A percentile compares a stretch with the other conserved stretches of the same genome.
Conservation (phyloP, 23 red algal genomes). For the Gracilaria gracilis region DNA sequence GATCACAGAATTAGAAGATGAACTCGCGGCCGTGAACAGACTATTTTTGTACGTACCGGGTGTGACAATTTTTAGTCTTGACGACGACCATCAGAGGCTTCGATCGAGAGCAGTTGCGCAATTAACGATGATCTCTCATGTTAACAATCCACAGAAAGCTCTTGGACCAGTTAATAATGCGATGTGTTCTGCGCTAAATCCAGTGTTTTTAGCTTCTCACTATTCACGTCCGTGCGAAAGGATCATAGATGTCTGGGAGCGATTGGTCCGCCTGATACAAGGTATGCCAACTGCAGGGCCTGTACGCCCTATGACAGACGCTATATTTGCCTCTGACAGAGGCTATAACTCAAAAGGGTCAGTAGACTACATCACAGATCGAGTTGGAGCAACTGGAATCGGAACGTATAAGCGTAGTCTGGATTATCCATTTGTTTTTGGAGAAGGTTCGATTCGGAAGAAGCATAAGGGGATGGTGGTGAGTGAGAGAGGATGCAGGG, state of each 20-base stretch:
- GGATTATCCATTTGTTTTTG: conserved; percentile 20
- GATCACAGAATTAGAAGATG: conserved; percentile 14
- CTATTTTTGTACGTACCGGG: neutral
- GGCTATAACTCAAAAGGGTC: conserved; percentile 27
- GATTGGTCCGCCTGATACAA: neutral
- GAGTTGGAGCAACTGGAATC: neutral
- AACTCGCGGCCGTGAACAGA: conserved; percentile 6
- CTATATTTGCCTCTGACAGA: neutral
- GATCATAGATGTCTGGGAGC: neutral
- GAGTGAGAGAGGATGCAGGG: neutral
- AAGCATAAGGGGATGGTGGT: neutral
- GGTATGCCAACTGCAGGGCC: conserved; percentile 18
- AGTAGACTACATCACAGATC: neutral
- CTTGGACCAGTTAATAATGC: neutral
- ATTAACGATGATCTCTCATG: neutral
- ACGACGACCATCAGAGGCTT: conserved; percentile 35
- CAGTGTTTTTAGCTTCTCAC: conserved; percentile 29
- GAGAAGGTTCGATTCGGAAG: conserved; percentile 16
- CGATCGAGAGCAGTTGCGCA: neutral
- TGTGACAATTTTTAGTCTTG: neutral
- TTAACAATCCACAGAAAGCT: conserved; percentile 35
- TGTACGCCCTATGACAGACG: neutral
- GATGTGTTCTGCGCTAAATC: neutral
- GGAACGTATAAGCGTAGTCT: conserved; percentile 9
- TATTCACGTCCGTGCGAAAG: conserved; percentile 7